Evolutionary conservation across 257 asterid species (phyloP), one percentile per base, ranked within the genome.

Genomic region (Orobanche coerulescens): DNA sequence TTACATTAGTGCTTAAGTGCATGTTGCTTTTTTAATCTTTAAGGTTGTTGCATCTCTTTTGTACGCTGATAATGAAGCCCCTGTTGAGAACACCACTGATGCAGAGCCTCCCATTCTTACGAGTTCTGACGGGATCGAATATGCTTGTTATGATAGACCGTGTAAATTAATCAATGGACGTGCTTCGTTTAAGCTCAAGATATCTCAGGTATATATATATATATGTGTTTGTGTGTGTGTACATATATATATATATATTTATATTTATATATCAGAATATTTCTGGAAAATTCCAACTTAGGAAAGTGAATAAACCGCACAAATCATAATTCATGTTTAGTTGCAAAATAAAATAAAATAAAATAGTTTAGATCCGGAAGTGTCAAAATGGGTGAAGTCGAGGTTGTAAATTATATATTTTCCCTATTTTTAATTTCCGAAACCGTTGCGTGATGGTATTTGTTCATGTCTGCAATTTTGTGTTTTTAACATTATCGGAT

Each of bases 31-130:
- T 66, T 71, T 48, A 37, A 37, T 70, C 54, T 52, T 42, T 55
- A 71, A 88, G 97, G 97, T 90, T 62, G 72, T 77, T 73, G 97
- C 96, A 61, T 74, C 86, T 43, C 97, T 90, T 61, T 54, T 81
- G 56, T 90, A 83, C 75, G 88, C 87, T 28, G 94, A 90, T 74
- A 77, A 68, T 40, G 71, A 71, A 53, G 69, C 73, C 28, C 80
- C 68, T 2, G 97, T 90, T 63, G 96, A 79, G 80, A 77, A 77
- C 80, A 80, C 84, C n/a, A 58, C 26, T 44, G 94, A 87, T 68
- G 87, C 73, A 9, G 96, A 90, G 37, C 83, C 95, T 66, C 94
- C 97, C 16, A 89, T 90, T 64, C 84, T 90, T 64, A 66, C 71
- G 15, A 81, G 79, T 66, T 76, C 65, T 39, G 95, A 85, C 23